Percentiles rank a stretch among this genome's conserved stretches.
phyloP scores from a whole-genome alignment of 306 rosid genomes.

The Rosa rugosa region DNA sequence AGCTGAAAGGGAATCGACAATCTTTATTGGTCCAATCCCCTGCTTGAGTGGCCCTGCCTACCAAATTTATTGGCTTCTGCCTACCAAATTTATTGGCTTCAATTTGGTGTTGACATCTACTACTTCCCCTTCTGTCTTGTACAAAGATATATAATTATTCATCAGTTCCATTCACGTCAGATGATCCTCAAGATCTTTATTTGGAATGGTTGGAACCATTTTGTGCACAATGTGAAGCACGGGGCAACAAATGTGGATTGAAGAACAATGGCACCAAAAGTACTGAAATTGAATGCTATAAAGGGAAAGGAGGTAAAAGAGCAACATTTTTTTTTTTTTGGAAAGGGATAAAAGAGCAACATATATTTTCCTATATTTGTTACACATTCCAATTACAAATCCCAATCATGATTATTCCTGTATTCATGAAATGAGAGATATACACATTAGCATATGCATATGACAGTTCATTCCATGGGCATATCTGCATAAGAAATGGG shows the following conservation, averaged over 20 bases:
- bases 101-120: too few species aligned
- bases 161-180: neutral
- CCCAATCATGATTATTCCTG: too few species aligned
- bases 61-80: neutral
- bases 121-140: conserved; percentile 17
- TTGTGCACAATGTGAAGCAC: conserved; percentile 28
- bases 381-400: too few species aligned
- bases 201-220: conserved; percentile 31
- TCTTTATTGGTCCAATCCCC: neutral
- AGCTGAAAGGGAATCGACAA: neutral
- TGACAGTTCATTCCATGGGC: too few species aligned
- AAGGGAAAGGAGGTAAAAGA: conserved; percentile 14
- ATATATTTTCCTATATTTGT: neutral
- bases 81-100: neutral
- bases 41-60: conserved; percentile 19
- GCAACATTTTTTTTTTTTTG: too few species aligned
- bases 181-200: neutral
- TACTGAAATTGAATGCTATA: conserved; percentile 16
- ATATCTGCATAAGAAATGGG: too few species aligned
- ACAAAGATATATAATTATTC: conserved; percentile 21
- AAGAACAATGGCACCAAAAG: conserved; percentile 12
- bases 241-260: conserved; percentile 26
- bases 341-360: too few species aligned
- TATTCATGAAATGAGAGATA: too few species aligned
- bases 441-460: too few species aligned